Conservation (phyloP, 2,329 filamentous ascomycete genomes). For the Trichoderma sp. region DNA sequence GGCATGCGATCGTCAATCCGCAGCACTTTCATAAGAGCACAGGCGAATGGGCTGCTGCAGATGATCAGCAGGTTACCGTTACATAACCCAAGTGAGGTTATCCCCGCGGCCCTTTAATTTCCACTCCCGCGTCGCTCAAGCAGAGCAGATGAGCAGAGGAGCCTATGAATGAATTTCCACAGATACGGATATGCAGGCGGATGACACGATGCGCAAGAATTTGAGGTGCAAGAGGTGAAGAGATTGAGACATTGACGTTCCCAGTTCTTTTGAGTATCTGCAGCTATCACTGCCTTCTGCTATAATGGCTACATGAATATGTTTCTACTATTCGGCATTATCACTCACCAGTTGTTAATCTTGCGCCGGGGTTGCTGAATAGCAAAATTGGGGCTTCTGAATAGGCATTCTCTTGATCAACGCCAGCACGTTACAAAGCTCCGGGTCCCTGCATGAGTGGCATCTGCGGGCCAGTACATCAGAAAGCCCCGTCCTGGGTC, state of each 20-base stretch:
- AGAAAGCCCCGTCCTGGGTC: not conserved
- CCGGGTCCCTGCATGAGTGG: not conserved
- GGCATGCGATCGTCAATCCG: not conserved
- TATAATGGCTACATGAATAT: not conserved
- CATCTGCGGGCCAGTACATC: not conserved
- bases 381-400: too few species aligned
- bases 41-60: not conserved
- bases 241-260: not conserved
- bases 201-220: not conserved
- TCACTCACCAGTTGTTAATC: not conserved
- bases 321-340: not conserved
- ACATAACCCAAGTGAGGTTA: not conserved
- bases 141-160: not conserved
- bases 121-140: not conserved
- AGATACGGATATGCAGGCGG: not conserved
- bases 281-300: not conserved
- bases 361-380: not conserved
- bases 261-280: not conserved
- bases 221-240: not conserved
- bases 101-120: slow-evolving; percentile 15
- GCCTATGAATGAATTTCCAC: not conserved
- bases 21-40: not conserved
- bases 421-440: not conserved
- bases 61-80: not conserved
- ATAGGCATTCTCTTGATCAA: not conserved